Base-by-base conservation (phyloP, 2,329 filamentous ascomycete species). In the Aureobasidium lini region DNA sequence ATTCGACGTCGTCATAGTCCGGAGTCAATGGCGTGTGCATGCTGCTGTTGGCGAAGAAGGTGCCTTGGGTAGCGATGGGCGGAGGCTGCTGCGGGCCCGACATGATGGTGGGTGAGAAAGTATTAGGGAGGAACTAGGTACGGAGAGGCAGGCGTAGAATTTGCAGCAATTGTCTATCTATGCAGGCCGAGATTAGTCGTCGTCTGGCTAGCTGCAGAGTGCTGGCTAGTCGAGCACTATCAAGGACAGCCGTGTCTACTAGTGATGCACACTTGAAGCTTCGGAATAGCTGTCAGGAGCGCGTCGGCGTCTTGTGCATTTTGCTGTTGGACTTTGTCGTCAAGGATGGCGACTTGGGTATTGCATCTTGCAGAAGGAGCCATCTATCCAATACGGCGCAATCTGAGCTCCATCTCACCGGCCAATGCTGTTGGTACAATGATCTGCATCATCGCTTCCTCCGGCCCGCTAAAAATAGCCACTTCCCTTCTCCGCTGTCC, bases 1-100 rank as follows among this genome's bases (percentile, higher is more conserved):
- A 77, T 65, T 79, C 72, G 59, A 75, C 72, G 62, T 75, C 70
- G 63, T 75, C 73, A 60, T 70, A 44, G 16, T 59, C 57, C 11
- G 57, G 57, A 2, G 59, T 57, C 39, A 59, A 34, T 6, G 59
- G 50, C 10, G 54, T 62, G 28, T 52, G 42, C 28, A 44, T 37
- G 43, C 49, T 39, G 18, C 32, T 53, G n/a, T 54, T 58, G 47
- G 61, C 44, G 23, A 59, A 60, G 29, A 60, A 60, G 31, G 29
- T 46, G 47, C 37, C 31, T 16, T 31, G 23, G 6, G 48, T 23
- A 1, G 39, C 36, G n/a, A 57, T 23, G 7, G 54, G 32, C 8
- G 54, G 43, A 7, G 54, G 54, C 8, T 57, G 53, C 3, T 28
- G 40, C 15, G 48, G 36, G 18, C 34, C 48, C 15, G 48, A 40